phyloP scores from a whole-genome alignment of 345 rosid genomes.

The Noccaea bulbosa region DNA sequence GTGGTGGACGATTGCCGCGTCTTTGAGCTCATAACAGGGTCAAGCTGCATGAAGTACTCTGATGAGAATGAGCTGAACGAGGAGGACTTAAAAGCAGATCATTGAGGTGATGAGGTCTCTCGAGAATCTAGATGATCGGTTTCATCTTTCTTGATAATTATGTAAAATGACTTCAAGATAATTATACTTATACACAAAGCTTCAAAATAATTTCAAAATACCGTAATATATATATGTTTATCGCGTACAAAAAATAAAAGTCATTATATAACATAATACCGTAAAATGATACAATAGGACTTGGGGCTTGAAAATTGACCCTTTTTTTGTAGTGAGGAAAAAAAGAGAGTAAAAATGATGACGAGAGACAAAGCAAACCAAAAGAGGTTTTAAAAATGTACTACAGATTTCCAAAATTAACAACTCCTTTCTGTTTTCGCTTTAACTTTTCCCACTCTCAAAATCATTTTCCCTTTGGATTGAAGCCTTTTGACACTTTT shows the following conservation, averaged over 20 bases:
- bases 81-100: not conserved
- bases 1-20: not conserved
- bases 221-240: too few species aligned
- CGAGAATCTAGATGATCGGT: not conserved
- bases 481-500: conserved; percentile 23
- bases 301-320: not conserved
- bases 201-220: too few species aligned
- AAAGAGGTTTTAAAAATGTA: conserved; percentile 12
- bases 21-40: not conserved
- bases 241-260: not conserved
- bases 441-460: conserved; percentile 45
- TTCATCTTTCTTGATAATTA: not conserved
- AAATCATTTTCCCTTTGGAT: conserved; percentile 43
- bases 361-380: conserved; percentile 31
- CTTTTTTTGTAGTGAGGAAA: not conserved
- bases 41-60: not conserved
- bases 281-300: not conserved
- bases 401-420: conserved; percentile 26
- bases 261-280: not conserved
- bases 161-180: not conserved
- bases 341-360: not conserved
- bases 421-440: conserved; percentile 33
- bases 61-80: conserved; percentile 3
- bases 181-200: too few species aligned
- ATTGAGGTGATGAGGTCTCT: not conserved